A percentile compares a stretch with the other conserved stretches of the same genome.
phyloP scores from a whole-genome alignment of 2,329 filamentous ascomycete genomes.

The Fusarium albosuccineum region DNA sequence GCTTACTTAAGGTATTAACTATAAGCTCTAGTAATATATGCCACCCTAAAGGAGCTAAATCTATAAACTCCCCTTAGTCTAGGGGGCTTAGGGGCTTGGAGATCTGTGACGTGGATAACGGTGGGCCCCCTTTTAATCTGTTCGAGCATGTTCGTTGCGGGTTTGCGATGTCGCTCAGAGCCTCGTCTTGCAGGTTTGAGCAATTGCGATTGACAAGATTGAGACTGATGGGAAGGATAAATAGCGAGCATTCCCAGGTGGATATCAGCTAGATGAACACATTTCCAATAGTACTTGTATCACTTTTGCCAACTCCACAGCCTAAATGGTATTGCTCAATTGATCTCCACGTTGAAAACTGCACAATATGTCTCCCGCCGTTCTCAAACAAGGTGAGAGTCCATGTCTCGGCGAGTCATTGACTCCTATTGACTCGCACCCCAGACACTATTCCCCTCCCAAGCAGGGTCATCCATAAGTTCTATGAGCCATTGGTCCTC shows the following conservation, averaged over 20 bases:
- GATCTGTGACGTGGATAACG: constrained; percentile 15
- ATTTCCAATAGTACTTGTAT: no score
- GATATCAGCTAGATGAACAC: no score
- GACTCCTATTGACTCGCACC: background rate
- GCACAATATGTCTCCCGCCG: background rate
- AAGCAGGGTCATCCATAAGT: constrained; percentile 9
- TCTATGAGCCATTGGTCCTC: constrained; percentile 27
- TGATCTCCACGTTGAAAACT: no score
- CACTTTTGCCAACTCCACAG: background rate
- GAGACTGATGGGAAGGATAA: background rate
- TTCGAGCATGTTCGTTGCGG: constrained; percentile 19
- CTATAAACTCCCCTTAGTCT: no score
- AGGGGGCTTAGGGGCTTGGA: background rate
- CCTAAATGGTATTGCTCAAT: background rate
- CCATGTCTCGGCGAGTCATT: no score
- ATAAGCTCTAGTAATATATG: no score
- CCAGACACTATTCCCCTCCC: constrained; percentile 3
- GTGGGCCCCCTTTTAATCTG: constrained; percentile 16
- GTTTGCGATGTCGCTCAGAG: background rate
- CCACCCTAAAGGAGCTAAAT: no score
- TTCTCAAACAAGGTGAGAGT: constrained; percentile 1
- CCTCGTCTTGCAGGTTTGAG: constrained; percentile 2
- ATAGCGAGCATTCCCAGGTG: background rate
- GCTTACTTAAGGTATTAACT: no score
- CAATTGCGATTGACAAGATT: background rate